Evolutionary conservation across 1,284 basidiomycete genomes (phyloP).

Genomic region (Microbotryomycetes sp.): DNA sequence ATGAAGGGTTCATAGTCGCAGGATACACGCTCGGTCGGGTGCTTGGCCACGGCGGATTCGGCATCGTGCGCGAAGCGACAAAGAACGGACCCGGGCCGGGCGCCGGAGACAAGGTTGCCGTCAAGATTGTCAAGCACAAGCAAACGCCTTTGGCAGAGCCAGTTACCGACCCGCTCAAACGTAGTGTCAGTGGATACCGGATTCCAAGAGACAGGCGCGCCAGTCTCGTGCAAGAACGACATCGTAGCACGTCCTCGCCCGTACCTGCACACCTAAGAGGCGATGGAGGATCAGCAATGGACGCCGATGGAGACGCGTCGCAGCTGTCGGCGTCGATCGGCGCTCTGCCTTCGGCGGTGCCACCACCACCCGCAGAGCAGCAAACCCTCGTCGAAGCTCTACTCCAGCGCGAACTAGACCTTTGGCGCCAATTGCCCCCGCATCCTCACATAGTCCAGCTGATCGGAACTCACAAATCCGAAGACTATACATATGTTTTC

Average conservation of each 20-base stretch:
- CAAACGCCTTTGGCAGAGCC: slow-evolving; percentile 29
- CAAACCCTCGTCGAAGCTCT: slow-evolving; percentile 46
- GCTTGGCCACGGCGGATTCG: slow-evolving; percentile 78
- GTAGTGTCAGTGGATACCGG: neutral
- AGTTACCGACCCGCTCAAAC: neutral
- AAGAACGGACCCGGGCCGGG: slow-evolving; percentile 44
- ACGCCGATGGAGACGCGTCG: neutral
- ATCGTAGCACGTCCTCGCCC: slow-evolving; percentile 10
- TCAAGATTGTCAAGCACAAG: slow-evolving; percentile 63
- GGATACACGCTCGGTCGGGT: slow-evolving; percentile 68
- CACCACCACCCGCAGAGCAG: neutral
- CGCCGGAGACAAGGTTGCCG: slow-evolving; percentile 61
- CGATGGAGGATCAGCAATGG: slow-evolving; percentile 5
- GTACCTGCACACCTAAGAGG: slow-evolving; percentile 3
- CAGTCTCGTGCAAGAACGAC: slow-evolving; percentile 12
- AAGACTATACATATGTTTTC: slow-evolving; percentile 71
- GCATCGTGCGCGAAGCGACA: slow-evolving; percentile 67
- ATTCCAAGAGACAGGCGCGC: slow-evolving; percentile 5
- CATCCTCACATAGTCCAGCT: slow-evolving; percentile 65
- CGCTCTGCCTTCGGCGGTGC: slow-evolving; percentile 4
- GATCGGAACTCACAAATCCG: slow-evolving; percentile 58
- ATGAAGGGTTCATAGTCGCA: slow-evolving; percentile 32
- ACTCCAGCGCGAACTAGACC: slow-evolving; percentile 65
- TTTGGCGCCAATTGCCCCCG: slow-evolving; percentile 69
- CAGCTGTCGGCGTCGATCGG: slow-evolving; percentile 7